Evolutionary conservation across 306 rosid genomes (phyloP), one percentile per base, ranked within the genome.

Genomic region (Carpinus fangiana): DNA sequence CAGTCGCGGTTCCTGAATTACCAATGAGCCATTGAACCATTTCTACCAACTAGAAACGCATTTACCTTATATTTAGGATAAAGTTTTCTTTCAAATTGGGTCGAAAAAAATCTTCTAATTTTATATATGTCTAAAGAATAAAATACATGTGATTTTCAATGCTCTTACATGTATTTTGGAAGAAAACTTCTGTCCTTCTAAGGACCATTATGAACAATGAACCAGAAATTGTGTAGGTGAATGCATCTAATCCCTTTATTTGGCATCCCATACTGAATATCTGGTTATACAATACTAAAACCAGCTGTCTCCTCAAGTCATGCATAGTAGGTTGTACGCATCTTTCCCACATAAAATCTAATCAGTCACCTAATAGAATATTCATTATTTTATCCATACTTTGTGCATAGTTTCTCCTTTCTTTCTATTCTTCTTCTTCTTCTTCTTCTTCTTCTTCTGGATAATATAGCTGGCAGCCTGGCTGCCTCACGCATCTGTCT

Each of bases 231-330:
- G 71, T 3, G 2, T 66, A 17, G 71, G 71, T 17, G 71, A 66
- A 38, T 66, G 28, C 71, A 66, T n/a, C 47, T 34, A 45, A 64
- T 12, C 70, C 70, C 12, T 31, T 64, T 64, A 64, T 64, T 64
- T 13, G 47, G 70, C 60, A 34, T 34, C 70, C 70, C 7, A 38
- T 18, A 66, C 16, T 66, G 51, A 66, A n/a, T 66, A 10, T 66
- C 72, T 17, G 9, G 72, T 10, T 41, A 38, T 41, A 41, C 72
- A 66, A 8, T 9, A 36, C 41, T n/a, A 66, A 41, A 66, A 18
- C 34, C 26, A 9, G 28, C 8, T 41, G 51, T 66, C 72, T 66
- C 4, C 51, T 18, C 28, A 4, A 5, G 41, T 3, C 18, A 66
- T 41, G 72, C 21, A 66, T 3, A 38, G 72, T 38, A 31, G 71